These are phyloP conservation scores for Knoxdaviesia capensis DNA, from an alignment of 2,329 filamentous ascomycete species.

Conservation along the genomic window DNA sequence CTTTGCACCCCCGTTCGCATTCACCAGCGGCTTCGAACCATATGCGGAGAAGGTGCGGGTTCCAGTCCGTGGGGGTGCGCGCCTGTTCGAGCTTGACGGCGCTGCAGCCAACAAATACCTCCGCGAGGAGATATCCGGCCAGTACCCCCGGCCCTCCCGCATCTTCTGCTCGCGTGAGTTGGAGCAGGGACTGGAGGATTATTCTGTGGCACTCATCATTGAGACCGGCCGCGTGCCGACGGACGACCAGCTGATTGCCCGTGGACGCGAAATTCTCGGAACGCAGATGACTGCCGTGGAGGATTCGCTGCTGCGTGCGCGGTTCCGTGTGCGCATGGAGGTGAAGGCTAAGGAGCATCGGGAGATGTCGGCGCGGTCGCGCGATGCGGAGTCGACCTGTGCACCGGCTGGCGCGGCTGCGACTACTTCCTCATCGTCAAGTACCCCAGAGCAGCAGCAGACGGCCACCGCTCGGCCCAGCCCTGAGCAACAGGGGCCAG, in stretches of 20 bases:
- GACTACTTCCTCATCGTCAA: too few relatives aligned
- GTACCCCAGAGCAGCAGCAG: too few relatives aligned
- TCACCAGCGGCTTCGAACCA: not conserved
- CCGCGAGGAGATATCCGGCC: constrained; percentile 17
- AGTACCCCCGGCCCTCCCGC: constrained; percentile 23
- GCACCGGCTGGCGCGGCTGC: too few relatives aligned
- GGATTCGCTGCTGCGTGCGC: constrained; percentile 27
- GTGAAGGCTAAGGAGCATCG: constrained; percentile 6
- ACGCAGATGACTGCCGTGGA: constrained; percentile 30
- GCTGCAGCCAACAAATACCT: constrained; percentile 27
- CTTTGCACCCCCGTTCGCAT: constrained; percentile 32
- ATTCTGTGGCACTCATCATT: constrained; percentile 20
- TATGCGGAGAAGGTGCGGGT: constrained; percentile 9
- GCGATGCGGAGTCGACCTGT: too few relatives aligned
- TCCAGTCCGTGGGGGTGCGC: constrained; percentile 14
- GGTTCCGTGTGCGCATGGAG: constrained; percentile 28
- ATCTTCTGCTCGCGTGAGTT: constrained; percentile 40
- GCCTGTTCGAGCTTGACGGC: constrained; percentile 21
- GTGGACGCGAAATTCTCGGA: constrained; percentile 27
- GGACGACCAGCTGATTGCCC: constrained; percentile 24
- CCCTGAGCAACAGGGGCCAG: too few relatives aligned
- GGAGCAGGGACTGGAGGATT: constrained; percentile 29
- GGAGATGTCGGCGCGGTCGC: too few relatives aligned
- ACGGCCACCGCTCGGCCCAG: too few relatives aligned
- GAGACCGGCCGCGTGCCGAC: constrained; percentile 21